Conservation (phyloP, 2,329 filamentous ascomycete species). For the Onygenales sp. region DNA sequence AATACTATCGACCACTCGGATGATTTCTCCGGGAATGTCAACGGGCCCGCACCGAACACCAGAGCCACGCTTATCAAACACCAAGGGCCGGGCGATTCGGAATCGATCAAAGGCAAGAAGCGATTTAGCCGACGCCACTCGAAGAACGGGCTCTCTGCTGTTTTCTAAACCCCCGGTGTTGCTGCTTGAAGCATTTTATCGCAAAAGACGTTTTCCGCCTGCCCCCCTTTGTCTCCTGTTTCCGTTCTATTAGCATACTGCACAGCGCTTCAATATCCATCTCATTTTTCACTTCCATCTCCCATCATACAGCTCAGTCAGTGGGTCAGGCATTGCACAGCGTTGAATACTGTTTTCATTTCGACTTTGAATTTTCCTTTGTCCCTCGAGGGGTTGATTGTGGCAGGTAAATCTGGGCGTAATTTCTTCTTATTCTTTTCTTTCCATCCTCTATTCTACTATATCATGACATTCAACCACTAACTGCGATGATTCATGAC, state of each 20-base stretch:
- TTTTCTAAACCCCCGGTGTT: slow-evolving; percentile 50
- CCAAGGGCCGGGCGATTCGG: slow-evolving; percentile 34
- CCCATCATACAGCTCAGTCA: background rate
- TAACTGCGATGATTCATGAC: no score
- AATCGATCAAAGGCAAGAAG: slow-evolving; percentile 50
- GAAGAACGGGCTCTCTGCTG: slow-evolving; percentile 84
- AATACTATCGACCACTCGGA: slow-evolving; percentile 35
- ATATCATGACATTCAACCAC: no score
- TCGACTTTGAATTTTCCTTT: background rate
- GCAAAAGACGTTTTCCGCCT: slow-evolving; percentile 11
- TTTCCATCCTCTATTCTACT: background rate
- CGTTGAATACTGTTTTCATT: slow-evolving; percentile 2
- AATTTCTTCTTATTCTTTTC: background rate
- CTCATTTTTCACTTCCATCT: background rate
- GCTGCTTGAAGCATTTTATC: slow-evolving; percentile 3
- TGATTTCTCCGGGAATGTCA: slow-evolving; percentile 27
- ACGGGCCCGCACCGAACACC: slow-evolving; percentile 24
- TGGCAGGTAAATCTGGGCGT: background rate
- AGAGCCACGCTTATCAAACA: slow-evolving; percentile 37
- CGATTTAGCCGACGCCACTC: slow-evolving; percentile 86
- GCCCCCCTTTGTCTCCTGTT: slow-evolving; percentile 13
- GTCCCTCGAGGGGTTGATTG: background rate
- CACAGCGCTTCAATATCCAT: slow-evolving; percentile 1
- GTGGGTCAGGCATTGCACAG: background rate
- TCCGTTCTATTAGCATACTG: slow-evolving; percentile 6